Base-by-base conservation (phyloP, 1,139 yeast species). In the Lodderomyces beijingensis region DNA sequence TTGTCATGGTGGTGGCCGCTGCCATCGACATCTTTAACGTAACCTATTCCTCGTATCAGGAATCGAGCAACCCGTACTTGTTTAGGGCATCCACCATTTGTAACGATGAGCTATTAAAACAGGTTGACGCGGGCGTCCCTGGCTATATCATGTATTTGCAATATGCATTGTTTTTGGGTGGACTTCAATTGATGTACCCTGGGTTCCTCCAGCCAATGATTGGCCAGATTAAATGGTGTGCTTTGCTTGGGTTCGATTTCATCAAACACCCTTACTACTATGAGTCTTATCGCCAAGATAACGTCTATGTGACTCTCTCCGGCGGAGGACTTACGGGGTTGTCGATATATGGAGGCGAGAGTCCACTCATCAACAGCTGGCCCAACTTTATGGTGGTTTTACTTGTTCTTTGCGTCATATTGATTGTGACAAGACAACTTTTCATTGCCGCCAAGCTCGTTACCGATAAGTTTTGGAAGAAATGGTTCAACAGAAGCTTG, bases 131-230 rank as follows among this genome's bases (percentile, higher is more conserved):
- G 1, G 68, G 74, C 5, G 62, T 68, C 9, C 59, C 66, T 4
- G 73, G 74, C 25, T 64, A 73, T 32, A 45, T 77, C 3, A 51
- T 64, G 22, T 77, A 77, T 47, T 50, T 76, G 20, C 86, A 79
- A 48, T 78, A 73, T 53, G 74, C 78, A 2, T 62, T 77, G 27
- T 75, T 78, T 47, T 59, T 74, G 36, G 77, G 73, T 3, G 79
- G 77, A 4, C 56, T 81, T 25, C 70, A 72, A 41, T 50, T 81
- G 18, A 59, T 63, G 21, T 81, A 75, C 44, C 88, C 89, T 0
- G 85, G 84, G 0, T 79, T 74, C 46, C 74, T 68, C 40, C 82
- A 74, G 44, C 84, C 84, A 0, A 53, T 75, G 9, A 53, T 78
- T 39, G 62, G 57, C 20, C 53, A 51, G 40, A 47, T 59, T 29